phyloP scores from a whole-genome alignment of 169 alveolate species.

The Plasmodium adleri region DNA sequence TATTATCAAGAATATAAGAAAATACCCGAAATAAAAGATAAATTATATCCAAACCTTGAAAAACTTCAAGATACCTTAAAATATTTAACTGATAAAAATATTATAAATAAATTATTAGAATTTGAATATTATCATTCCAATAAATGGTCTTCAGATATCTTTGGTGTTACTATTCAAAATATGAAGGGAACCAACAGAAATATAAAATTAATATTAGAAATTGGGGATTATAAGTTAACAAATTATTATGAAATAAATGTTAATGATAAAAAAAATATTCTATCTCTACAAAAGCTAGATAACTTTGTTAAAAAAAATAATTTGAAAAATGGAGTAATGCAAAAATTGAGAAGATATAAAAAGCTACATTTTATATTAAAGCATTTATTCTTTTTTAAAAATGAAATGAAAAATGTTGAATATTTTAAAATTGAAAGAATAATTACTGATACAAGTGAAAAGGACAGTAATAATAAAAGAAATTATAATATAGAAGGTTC shows the following conservation, averaged over 20 bases:
- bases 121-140: slow-evolving; percentile 74
- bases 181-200: slow-evolving; percentile 65
- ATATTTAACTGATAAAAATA: slow-evolving; percentile 40
- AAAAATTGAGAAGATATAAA: slow-evolving; percentile 34
- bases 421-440: slow-evolving; percentile 8
- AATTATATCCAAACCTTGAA: neutral
- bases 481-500: neutral
- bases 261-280: slow-evolving; percentile 1
- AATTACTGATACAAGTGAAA: neutral
- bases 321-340: slow-evolving; percentile 10
- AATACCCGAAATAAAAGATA: slow-evolving; percentile 2
- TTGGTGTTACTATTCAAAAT: slow-evolving; percentile 51
- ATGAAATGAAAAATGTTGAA: slow-evolving; percentile 43
- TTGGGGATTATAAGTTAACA: slow-evolving; percentile 48
- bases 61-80: slow-evolving; percentile 37
- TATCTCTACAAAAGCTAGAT: slow-evolving; percentile 45
- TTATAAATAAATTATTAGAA: slow-evolving; percentile 62
- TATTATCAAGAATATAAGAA: slow-evolving; percentile 6
- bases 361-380: slow-evolving; percentile 23
- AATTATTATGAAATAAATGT: slow-evolving; percentile 51
- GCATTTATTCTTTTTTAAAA: slow-evolving; percentile 1
- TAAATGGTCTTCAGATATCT: slow-evolving; percentile 54
- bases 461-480: neutral
- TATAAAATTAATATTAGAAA: slow-evolving; percentile 38
- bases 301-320: slow-evolving; percentile 55